Evolutionary conservation across 148 eudicot genomes (phyloP), one percentile per base, ranked within the genome.

Genomic region (Camellia lanceoleosa): DNA sequence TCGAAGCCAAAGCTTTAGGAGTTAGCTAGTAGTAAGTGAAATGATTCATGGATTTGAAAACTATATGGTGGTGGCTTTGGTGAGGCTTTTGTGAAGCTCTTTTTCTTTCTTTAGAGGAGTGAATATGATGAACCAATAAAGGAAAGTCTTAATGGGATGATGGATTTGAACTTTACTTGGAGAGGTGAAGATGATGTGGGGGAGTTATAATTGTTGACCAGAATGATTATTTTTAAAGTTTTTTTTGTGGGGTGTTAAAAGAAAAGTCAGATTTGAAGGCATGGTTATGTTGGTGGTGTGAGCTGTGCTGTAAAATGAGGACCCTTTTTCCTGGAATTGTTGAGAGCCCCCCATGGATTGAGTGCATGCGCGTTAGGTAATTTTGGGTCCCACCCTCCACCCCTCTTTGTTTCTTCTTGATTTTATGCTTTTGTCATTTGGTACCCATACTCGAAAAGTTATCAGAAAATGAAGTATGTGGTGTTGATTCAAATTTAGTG

Each of bases 331-430:
- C 74, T 42, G 55, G 55, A 56, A 81, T 72, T 79, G 58, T 74
- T 66, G 79, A 73, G 60, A 79, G n/a, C 68, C 38, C 13, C 69
- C 73, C 42, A 80, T 79, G 81, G 82, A 79, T 81, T 68, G 49
- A 67, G 82, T 56, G 94, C 95, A 92, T 86, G 93, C 93, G 90
- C 82, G 79, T 80, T 89, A 72, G 90, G 85, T 88, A 75, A 71
- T 8, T 62, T 52, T 58, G 87, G 90, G 87, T 80, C 92, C 91
- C 86, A 86, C 90, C 23, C 58, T 55, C 80, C 80, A 77, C 55
- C 75, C 51, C 75, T 49, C 74, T 82, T 71, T 80, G 69, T 41
- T 46, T 61, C 65, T 38, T 38, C 69, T 65, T 65, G 44, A 30
- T 65, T 65, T 65, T 65, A 30, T 65, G 69, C 43, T 65, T 65